Base-by-base conservation (phyloP, 495 filamentous ascomycete genomes). In the Neurospora intermedia region DNA sequence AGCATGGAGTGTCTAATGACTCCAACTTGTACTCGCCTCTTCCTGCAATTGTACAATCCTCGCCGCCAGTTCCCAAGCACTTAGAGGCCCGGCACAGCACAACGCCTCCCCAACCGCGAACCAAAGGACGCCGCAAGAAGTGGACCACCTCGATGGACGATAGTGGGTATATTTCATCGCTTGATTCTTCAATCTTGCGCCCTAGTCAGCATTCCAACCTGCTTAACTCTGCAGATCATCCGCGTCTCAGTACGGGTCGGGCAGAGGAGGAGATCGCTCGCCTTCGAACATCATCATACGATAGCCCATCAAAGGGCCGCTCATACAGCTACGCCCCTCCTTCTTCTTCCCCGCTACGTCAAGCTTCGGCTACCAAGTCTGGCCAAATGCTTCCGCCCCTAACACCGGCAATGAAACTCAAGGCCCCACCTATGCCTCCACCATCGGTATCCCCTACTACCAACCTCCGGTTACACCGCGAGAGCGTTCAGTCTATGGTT, bases 261-360 rank as follows among this genome's bases (percentile, higher is more conserved):
- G 84, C 96, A 13, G 96, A 98, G 78, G 96, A 95, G 76, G 96
- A 97, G 82, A 98, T 99, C 83, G 93, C 92, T 66, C 92, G 96
- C 42, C 93, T 98, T 39, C 91, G 96, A 73, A 92, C 91, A 71
- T 97, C 94, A 6, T 97, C 93, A 5, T 93, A 95, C 78, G 96
- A 98, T 75, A 98, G 94, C 76, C 96, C 96, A 35, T 91, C 82
- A 84, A 94, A 85, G 84, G 87, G 83, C 77, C 78, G 84, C 82
- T 80, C 84, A 79, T 81, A 86, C 83, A 77, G 83, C 78, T 81
- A 82, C 73, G 73, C 74, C 62, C 84, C 81, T 23, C 80, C 82
- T 62, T 88, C 84, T 43, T 90, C 86, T 23, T 91, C 80, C 78
- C 91, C 74, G 85, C 89, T 78, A 88, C 93, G 76, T 85, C 93